Evolutionary conservation across 495 filamentous ascomycete genomes (phyloP), one percentile per base, ranked within the genome.

Genomic region (Bombardia bombarda): DNA sequence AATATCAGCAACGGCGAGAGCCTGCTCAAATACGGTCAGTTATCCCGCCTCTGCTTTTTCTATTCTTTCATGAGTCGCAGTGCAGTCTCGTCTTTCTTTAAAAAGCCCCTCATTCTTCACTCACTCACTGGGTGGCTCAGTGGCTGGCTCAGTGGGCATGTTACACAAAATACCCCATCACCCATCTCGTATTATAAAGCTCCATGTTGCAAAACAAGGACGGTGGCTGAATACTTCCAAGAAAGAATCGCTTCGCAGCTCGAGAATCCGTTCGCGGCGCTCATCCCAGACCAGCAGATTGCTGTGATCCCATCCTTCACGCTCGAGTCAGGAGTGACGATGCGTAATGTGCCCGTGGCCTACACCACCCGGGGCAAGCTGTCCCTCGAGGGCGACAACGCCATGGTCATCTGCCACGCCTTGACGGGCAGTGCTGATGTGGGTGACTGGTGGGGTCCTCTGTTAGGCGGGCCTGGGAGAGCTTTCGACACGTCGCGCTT

Each of bases 401-500:
- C 75, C 42, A 81, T 98, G 80, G 83, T 98, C 39, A 94, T 98
- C 52, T 98, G 92, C 64, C 92, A 98, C 68, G 92, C 92, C 31
- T 66, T 98, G 51, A 95, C 92, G 26, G 92, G 92, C 38, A 95
- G 90, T 51, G 88, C 92, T 42, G 92, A 98, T 68, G 92, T 96
- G 21, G 77, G 79, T 45, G 92, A 98, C 67, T 98, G 92, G 92
- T 98, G 92, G 92, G 92, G 92, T 6, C 92, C 92, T 14, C 73
- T 98, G 17, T 78, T 97, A 7, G 89, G 89, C 21, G 87, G 89
- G 7, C 77, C 84, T 38, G 90, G 90, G 24, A 83, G 86, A 52
- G 90, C 90, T 2, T 97, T 98, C 56, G 92, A 98, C 62, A 78
- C 81, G 10, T 86, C 86, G 10, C 79, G 87, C 25, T 97, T 97